Evolutionary conservation across 2,329 filamentous ascomycete genomes (phyloP).

Genomic region (Dactylellina haptotyla): DNA sequence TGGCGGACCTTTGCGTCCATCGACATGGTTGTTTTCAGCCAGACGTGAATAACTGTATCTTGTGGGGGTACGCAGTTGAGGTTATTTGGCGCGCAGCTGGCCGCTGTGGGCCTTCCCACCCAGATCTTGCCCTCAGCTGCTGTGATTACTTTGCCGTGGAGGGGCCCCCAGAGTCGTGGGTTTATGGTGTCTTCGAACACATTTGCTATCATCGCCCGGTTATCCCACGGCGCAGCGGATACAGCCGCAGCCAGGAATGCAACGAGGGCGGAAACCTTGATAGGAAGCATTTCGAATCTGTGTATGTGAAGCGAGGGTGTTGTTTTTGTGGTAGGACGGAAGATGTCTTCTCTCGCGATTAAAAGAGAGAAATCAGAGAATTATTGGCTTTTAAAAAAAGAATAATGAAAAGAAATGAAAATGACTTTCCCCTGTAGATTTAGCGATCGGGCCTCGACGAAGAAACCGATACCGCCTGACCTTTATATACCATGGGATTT

Average conservation of each 20-base stretch:
- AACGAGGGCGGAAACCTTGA: background rate
- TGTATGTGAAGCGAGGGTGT: background rate
- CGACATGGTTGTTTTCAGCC: background rate
- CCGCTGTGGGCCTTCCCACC: background rate
- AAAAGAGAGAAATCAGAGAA: background rate
- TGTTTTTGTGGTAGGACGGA: constrained; percentile 20
- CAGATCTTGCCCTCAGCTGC: constrained; percentile 11
- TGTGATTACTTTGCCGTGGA: constrained; percentile 1
- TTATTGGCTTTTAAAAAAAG: background rate
- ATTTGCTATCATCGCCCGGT: background rate
- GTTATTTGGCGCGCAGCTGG: background rate
- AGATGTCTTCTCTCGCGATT: background rate
- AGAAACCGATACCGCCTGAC: background rate
- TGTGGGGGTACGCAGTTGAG: background rate
- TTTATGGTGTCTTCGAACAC: constrained; percentile 10
- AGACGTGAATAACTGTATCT: constrained; percentile 10
- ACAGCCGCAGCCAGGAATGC: background rate
- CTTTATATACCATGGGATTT: background rate
- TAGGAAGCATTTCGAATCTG: background rate
- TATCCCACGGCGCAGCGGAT: constrained; percentile 11
- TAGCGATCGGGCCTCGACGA: background rate
- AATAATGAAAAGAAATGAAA: background rate
- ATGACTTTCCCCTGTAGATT: background rate
- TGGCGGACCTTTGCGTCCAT: background rate
- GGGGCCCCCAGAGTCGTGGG: background rate